These are phyloP conservation scores for Pisolithus orientalis DNA, from an alignment of 768 basidiomycete species.

Conservation along the genomic window DNA sequence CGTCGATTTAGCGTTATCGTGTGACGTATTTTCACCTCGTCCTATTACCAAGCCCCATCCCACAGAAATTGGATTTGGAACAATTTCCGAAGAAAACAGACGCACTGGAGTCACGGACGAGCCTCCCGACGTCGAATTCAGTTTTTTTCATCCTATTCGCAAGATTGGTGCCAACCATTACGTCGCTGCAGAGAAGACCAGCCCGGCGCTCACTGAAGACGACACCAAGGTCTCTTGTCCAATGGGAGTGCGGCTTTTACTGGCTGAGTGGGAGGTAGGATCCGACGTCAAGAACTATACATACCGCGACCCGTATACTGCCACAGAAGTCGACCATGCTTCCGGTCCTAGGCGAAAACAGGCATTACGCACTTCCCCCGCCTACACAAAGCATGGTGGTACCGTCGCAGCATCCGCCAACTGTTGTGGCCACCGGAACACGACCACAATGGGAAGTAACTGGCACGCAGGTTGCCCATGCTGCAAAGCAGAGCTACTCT, in stretches of 20 bases:
- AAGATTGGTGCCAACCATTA: constrained; percentile 25
- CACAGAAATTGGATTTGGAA: background rate
- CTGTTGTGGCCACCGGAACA: constrained; percentile 27
- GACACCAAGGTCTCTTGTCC: constrained; percentile 29
- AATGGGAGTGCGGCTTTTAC: constrained; percentile 52
- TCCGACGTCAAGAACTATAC: constrained; percentile 42
- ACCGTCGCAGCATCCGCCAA: constrained; percentile 32
- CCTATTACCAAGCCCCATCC: constrained; percentile 27
- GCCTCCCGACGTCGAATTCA: constrained; percentile 55
- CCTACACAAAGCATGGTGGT: constrained; percentile 17
- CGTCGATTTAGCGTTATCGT: constrained; percentile 56
- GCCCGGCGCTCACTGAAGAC: constrained; percentile 5
- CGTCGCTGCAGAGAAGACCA: constrained; percentile 20
- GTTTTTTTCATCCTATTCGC: constrained; percentile 49
- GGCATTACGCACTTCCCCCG: background rate
- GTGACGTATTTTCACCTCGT: constrained; percentile 47
- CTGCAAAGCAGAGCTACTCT: constrained; percentile 11
- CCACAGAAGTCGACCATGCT: constrained; percentile 15
- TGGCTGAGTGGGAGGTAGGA: constrained; percentile 65
- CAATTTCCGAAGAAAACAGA: background rate
- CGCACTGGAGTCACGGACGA: constrained; percentile 21
- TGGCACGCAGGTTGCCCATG: constrained; percentile 3
- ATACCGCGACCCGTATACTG: constrained; percentile 52
- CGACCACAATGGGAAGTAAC: constrained; percentile 3
- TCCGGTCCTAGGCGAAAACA: constrained; percentile 12